phyloP scores from a whole-genome alignment of 805 yeast genomes.

The Candida orba region DNA sequence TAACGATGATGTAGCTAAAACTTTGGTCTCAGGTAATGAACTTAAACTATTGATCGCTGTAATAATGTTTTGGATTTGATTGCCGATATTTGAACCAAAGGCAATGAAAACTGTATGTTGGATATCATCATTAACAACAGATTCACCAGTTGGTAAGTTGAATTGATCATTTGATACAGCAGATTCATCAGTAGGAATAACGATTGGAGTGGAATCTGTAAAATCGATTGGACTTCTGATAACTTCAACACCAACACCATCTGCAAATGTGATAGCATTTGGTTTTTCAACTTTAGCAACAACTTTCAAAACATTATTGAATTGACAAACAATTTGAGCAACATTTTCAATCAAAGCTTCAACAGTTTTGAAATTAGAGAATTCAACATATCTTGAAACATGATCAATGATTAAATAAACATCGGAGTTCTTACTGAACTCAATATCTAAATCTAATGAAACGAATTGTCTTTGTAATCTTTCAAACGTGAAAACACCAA shows the following conservation, averaged over 20 bases:
- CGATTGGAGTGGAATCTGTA: constrained; percentile 15
- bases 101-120: constrained; percentile 64
- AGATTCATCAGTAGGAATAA: background rate
- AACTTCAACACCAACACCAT: constrained; percentile 85
- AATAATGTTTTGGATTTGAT: constrained; percentile 54
- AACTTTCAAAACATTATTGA: constrained; percentile 31
- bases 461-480: constrained; percentile 76
- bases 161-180: constrained; percentile 4
- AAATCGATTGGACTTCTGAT: constrained; percentile 40
- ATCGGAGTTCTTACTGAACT: constrained; percentile 25
- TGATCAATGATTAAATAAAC: constrained; percentile 39
- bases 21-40: constrained; percentile 26
- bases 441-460: constrained; percentile 44
- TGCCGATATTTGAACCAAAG: constrained; percentile 84
- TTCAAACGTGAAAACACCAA: constrained; percentile 92
- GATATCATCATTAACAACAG: background rate
- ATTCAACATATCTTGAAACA: constrained; percentile 57
- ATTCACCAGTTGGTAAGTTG: constrained; percentile 12
- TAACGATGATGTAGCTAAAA: constrained; percentile 63
- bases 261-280: constrained; percentile 78
- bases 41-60: constrained; percentile 45
- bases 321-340: constrained; percentile 47
- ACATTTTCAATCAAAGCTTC: constrained; percentile 82
- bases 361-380: constrained; percentile 81
- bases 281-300: constrained; percentile 73